Percentiles rank a stretch among this genome's conserved stretches.
These are phyloP conservation scores for Groenewaldozyma salmanticensis DNA, from an alignment of 805 yeast genomes.

Conservation along the genomic window DNA sequence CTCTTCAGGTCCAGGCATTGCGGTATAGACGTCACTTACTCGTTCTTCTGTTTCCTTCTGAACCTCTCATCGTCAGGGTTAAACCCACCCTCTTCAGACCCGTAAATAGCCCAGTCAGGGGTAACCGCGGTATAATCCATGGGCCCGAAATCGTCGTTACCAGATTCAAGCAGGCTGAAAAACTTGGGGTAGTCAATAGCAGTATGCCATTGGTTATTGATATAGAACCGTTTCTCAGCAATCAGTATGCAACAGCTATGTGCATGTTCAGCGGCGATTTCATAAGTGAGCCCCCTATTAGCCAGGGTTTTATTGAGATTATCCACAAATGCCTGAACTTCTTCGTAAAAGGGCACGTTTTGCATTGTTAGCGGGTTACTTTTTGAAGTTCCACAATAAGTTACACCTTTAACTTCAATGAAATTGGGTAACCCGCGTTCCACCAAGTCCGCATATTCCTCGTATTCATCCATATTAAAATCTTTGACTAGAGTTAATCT, in stretches of 20 bases:
- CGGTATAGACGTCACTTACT: too few species aligned
- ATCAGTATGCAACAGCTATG: slow-evolving; percentile 87
- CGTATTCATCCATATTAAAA: slow-evolving; percentile 72
- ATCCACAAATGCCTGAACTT: slow-evolving; percentile 67
- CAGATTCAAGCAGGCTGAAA: slow-evolving; percentile 58
- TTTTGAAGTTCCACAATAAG: slow-evolving; percentile 88
- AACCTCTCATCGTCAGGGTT: slow-evolving; percentile 73
- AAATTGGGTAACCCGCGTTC: slow-evolving; percentile 74
- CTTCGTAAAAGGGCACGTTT: slow-evolving; percentile 89
- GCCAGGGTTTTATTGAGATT: slow-evolving; percentile 52
- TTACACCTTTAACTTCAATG: slow-evolving; percentile 89
- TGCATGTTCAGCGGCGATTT: slow-evolving; percentile 89
- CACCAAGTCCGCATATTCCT: slow-evolving; percentile 81
- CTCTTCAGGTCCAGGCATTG: too few species aligned
- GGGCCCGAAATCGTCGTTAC: slow-evolving; percentile 53
- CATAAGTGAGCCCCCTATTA: slow-evolving; percentile 61
- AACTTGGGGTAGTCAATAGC: slow-evolving; percentile 76
- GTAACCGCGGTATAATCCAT: slow-evolving; percentile 75
- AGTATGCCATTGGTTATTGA: slow-evolving; percentile 71
- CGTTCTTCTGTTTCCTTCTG: slow-evolving; percentile 44
- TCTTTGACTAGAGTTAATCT: slow-evolving; percentile 87
- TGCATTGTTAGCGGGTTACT: slow-evolving; percentile 92
- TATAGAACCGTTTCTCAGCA: slow-evolving; percentile 64
- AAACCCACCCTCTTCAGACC: slow-evolving; percentile 77
- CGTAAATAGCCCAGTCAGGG: slow-evolving; percentile 88